A percentile compares a stretch with the other conserved stretches of the same genome.
Evolutionary conservation across 805 yeast genomes (phyloP).

Genomic region (Candida jianshihensis): DNA sequence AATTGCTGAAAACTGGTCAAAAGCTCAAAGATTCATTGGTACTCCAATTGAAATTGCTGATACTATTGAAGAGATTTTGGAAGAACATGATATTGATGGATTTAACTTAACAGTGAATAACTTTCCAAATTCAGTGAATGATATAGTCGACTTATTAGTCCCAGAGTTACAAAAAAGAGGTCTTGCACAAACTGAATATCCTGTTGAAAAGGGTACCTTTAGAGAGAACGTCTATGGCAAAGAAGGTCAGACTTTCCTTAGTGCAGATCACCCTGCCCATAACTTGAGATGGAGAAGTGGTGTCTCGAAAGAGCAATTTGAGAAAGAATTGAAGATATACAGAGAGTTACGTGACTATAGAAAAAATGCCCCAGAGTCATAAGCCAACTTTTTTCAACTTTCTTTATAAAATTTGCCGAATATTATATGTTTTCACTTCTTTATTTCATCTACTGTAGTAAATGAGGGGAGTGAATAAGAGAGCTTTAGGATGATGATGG

Average conservation of each 20-base stretch:
- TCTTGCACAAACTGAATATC: conserved; percentile 28
- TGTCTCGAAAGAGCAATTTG: conserved; percentile 3
- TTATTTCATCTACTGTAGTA: no score
- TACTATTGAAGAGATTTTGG: conserved; percentile 31
- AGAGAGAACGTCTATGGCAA: conserved; percentile 28
- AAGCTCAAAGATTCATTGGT: conserved; percentile 26
- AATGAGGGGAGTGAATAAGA: no score
- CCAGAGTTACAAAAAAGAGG: conserved; percentile 29
- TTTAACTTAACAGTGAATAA: conserved; percentile 32
- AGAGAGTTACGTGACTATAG: no score
- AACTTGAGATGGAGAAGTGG: conserved; percentile 9
- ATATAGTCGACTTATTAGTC: conserved; percentile 26
- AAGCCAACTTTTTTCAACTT: conserved; percentile 14
- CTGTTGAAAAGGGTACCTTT: conserved; percentile 24
- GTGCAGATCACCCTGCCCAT: conserved; percentile 15
- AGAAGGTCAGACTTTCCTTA: conserved; percentile 18
- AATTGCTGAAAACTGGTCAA: conserved; percentile 26
- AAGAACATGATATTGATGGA: conserved; percentile 33
- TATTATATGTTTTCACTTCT: no score
- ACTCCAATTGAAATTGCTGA: conserved; percentile 31
- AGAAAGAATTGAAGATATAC: background rate
- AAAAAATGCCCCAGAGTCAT: conserved; percentile 25
- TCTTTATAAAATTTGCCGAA: no score
- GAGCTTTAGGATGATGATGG: no score
- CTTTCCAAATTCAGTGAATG: conserved; percentile 32